Percentiles rank a stretch among this genome's conserved stretches.
phyloP scores from a whole-genome alignment of 345 rosid species.

The Heritiera littoralis region DNA sequence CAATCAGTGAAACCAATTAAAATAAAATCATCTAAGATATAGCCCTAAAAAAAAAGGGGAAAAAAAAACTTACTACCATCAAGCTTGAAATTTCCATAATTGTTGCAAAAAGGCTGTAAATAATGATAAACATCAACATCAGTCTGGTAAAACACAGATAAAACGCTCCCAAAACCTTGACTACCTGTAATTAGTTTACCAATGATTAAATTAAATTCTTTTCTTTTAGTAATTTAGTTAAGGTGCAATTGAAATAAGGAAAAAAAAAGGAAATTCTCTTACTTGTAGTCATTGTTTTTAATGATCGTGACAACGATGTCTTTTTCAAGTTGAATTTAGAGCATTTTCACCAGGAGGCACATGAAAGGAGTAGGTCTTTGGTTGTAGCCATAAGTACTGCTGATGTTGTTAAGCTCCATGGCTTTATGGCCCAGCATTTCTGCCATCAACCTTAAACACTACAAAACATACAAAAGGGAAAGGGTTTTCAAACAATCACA shows the following conservation, averaged over 20 bases:
- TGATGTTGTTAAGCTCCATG: too few relatives aligned
- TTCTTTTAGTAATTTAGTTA: not conserved
- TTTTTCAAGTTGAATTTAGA: too few relatives aligned
- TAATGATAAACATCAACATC: conserved; percentile 79
- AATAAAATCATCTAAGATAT: not conserved
- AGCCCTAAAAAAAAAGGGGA: not conserved
- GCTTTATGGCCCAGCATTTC: too few relatives aligned
- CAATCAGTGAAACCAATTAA: not conserved
- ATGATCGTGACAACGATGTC: too few relatives aligned
- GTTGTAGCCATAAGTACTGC: too few relatives aligned
- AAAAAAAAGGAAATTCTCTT: too few relatives aligned
- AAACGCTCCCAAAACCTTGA: conserved; percentile 84
- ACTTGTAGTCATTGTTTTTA: too few relatives aligned
- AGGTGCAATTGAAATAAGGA: not conserved
- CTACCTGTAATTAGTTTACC: conserved; percentile 44
- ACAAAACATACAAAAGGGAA: too few relatives aligned
- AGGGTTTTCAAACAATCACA: too few relatives aligned
- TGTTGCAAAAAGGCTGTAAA: conserved; percentile 81
- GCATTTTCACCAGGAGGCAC: too few relatives aligned
- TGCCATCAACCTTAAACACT: too few relatives aligned
- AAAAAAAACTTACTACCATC: conserved; percentile 65
- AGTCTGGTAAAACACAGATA: conserved; percentile 80
- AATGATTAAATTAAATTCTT: not conserved
- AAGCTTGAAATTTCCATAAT: conserved; percentile 70
- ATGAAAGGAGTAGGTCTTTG: too few relatives aligned